phyloP scores from a whole-genome alignment of 768 basidiomycete species.

The Infundibulicybe gibba region DNA sequence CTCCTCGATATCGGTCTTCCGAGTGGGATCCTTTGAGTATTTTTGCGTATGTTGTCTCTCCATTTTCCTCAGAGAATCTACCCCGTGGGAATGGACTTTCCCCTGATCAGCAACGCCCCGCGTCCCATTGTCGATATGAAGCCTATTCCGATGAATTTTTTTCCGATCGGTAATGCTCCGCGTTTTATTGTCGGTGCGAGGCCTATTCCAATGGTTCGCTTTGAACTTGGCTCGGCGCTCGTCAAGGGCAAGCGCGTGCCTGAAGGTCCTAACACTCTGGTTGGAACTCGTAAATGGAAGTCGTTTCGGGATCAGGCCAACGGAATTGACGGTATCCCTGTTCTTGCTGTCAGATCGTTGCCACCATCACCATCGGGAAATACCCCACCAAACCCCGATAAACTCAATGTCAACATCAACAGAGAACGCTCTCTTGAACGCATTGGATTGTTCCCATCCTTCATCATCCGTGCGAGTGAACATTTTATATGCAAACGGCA shows the following conservation, averaged over 20 bases:
- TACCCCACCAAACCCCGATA: conserved; percentile 41
- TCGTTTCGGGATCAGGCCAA: conserved; percentile 38
- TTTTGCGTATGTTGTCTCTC: no score
- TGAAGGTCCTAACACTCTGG: conserved; percentile 24
- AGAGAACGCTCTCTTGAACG: conserved; percentile 48
- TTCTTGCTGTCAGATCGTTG: not conserved
- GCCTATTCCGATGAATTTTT: no score
- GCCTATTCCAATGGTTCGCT: conserved; percentile 13
- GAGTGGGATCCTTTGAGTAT: conserved; percentile 12
- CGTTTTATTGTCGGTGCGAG: conserved; percentile 20
- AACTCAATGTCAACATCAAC: conserved; percentile 46
- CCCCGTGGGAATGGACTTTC: no score
- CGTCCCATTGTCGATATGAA: no score
- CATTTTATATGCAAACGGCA: conserved; percentile 59
- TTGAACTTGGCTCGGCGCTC: conserved; percentile 16
- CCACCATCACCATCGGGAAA: not conserved
- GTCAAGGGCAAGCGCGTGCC: conserved; percentile 14
- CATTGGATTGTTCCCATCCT: conserved; percentile 41
- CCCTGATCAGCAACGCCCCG: no score
- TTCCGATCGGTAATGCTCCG: conserved; percentile 16
- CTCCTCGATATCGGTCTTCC: conserved; percentile 44
- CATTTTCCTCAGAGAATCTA: conserved; percentile 7
- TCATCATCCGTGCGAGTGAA: conserved; percentile 36
- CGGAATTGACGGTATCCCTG: conserved; percentile 57
- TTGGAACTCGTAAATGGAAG: conserved; percentile 47